A percentile compares a stretch with the other conserved stretches of the same genome.
Conservation (phyloP, 768 basidiomycete species). For the Tubosaeta brunneosetosa region DNA sequence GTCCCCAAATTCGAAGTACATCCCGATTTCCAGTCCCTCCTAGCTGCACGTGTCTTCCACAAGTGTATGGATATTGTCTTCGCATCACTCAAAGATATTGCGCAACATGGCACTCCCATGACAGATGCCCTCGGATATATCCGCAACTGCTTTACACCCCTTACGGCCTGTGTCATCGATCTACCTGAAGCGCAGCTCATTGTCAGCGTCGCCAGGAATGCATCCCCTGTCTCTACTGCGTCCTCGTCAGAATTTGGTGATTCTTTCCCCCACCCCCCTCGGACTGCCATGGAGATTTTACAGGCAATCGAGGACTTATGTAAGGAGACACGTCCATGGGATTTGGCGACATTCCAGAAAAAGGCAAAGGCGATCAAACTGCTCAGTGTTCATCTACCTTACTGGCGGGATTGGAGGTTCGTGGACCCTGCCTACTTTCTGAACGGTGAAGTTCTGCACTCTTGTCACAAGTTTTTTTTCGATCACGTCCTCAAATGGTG, state of each 20-base stretch:
- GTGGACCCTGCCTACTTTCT: not conserved
- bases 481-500: slow-evolving; percentile 12
- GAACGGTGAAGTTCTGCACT: not conserved
- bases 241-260: not conserved
- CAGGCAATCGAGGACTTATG: not conserved
- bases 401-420: not conserved
- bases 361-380: not conserved
- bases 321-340: not conserved
- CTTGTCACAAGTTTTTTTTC: slow-evolving; percentile 14
- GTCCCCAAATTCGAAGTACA: slow-evolving; percentile 22
- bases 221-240: not conserved
- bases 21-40: slow-evolving; percentile 19
- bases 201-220: slow-evolving; percentile 6
- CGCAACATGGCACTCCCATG: slow-evolving; percentile 22
- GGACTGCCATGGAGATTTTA: not conserved
- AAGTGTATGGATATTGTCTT: slow-evolving; percentile 29
- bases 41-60: slow-evolving; percentile 27
- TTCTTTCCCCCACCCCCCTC: not conserved
- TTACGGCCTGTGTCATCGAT: slow-evolving; percentile 13
- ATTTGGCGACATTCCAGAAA: not conserved
- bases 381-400: not conserved
- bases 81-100: slow-evolving; percentile 24
- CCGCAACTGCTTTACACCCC: slow-evolving; percentile 5
- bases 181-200: slow-evolving; percentile 14
- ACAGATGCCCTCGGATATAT: slow-evolving; percentile 18